A percentile compares a stretch with the other conserved stretches of the same genome.
phyloP scores from a whole-genome alignment of 805 yeast genomes.

The Metschnikowia peoriensis region DNA sequence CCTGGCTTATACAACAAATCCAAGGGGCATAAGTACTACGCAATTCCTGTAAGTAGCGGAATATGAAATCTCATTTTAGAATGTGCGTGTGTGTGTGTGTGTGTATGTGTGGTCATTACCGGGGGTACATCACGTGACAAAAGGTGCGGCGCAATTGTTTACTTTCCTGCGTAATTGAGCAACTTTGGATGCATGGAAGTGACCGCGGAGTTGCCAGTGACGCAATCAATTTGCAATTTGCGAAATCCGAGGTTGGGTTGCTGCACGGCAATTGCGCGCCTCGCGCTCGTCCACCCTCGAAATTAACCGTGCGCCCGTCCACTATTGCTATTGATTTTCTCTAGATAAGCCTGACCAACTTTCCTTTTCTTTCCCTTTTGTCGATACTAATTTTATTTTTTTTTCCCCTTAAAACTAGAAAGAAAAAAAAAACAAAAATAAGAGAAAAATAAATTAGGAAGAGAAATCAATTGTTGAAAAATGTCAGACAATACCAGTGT shows the following conservation, averaged over 20 bases:
- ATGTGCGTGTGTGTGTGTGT: no score
- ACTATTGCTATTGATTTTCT: neutral
- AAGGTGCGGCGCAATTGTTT: constrained; percentile 1
- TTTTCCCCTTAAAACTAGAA: no score
- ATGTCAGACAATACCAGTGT: constrained; percentile 14
- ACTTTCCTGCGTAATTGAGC: constrained; percentile 8
- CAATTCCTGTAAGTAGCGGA: no score
- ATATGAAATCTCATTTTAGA: no score
- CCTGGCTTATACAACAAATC: no score
- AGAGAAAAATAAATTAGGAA: neutral
- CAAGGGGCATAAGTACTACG: no score
- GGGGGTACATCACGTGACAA: neutral
- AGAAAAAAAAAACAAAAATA: neutral
- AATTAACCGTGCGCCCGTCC: neutral
- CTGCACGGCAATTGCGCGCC: neutral
- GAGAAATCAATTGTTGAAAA: neutral
- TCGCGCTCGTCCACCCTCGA: constrained; percentile 1
- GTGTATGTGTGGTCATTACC: no score
- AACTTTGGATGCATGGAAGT: constrained; percentile 1
- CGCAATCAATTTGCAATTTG: constrained; percentile 3
- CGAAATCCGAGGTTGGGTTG: constrained; percentile 1
- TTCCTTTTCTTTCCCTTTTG: neutral
- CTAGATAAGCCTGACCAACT: neutral
- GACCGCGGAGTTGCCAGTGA: neutral
- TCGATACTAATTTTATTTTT: neutral